Base-by-base conservation (phyloP, 257 asterid species). In the Handroanthus guayacan region DNA sequence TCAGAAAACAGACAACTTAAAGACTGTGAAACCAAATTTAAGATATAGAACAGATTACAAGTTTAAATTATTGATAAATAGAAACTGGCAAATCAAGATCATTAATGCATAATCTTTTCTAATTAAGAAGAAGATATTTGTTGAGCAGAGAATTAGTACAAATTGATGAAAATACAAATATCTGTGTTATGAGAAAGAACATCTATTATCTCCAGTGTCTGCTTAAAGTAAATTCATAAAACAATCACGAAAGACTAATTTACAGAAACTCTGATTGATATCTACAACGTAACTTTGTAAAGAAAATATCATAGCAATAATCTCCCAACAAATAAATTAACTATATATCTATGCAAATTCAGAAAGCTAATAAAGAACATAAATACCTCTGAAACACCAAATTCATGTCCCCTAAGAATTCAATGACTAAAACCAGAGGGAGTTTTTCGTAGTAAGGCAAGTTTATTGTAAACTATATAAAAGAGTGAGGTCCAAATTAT, bases 61-160 rank as follows among this genome's bases (percentile, higher is more conserved):
- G 67, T 36, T 66, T 43, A 20, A 34, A 61, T 5, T n/a, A 51
- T 39, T 14, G 34, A 50, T 44, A 61, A 18, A 62, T 52, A 81
- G 31, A 38, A 16, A 48, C 45, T 70, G 57, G 50, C 41, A 48
- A 41, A 44, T 54, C 51, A 64, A 80, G 56, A 31, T 83, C 63
- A 58, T 60, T 62, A 54, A 44, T 43, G 44, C 20, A 34, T 45
- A 39, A 14, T 74, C 41, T 81, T 57, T 47, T 67, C 54, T n/a
- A 34, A 55, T 47, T 5, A 77, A 36, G 20, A 25, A 64, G 67
- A 65, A 69, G 69, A 71, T 11, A 36, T 41, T 67, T 58, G 63
- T 43, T 16, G 62, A 43, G 63, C 70, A 76, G 76, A 76, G 43
- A 69, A 69, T 75, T 60, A 36, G 62, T 57, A 37, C 41, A 20